Evolutionary conservation across 2,329 filamentous ascomycete species (phyloP).

Genomic region (Aspergillus sclerotialis): DNA sequence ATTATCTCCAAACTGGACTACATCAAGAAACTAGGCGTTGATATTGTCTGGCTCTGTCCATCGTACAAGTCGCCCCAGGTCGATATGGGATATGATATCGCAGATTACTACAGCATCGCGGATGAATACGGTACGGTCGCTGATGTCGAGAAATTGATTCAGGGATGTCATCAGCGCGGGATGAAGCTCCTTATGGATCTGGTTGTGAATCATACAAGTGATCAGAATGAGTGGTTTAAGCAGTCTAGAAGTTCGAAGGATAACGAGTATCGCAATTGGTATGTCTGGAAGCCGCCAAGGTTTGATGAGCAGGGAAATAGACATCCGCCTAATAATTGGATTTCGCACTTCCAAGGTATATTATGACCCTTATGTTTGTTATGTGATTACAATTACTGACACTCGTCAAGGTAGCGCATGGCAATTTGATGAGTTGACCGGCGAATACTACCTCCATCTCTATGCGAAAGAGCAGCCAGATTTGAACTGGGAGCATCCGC

Average conservation of each 20-base stretch:
- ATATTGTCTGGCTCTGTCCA: slow-evolving; percentile 52
- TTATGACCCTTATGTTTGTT: background rate
- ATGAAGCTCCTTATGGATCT: slow-evolving; percentile 70
- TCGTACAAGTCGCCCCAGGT: slow-evolving; percentile 48
- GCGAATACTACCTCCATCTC: slow-evolving; percentile 70
- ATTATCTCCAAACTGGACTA: slow-evolving; percentile 61
- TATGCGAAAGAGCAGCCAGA: slow-evolving; percentile 73
- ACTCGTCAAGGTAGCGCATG: slow-evolving; percentile 32
- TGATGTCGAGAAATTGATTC: slow-evolving; percentile 58
- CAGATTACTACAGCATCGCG: slow-evolving; percentile 60
- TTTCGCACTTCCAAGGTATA: slow-evolving; percentile 33
- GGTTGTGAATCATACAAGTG: slow-evolving; percentile 71
- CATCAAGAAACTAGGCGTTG: slow-evolving; percentile 53
- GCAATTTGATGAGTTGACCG: slow-evolving; percentile 62
- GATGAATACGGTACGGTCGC: slow-evolving; percentile 59
- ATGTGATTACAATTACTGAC: slow-evolving; percentile 7
- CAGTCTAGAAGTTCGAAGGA: slow-evolving; percentile 56
- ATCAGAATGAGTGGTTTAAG: slow-evolving; percentile 65
- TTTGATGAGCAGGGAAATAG: slow-evolving; percentile 52
- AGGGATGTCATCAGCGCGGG: slow-evolving; percentile 52
- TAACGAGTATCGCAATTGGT: slow-evolving; percentile 63
- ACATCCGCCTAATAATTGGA: slow-evolving; percentile 72
- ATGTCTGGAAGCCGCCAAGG: slow-evolving; percentile 50
- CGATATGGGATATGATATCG: slow-evolving; percentile 49
- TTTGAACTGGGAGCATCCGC: slow-evolving; percentile 74